Evolutionary conservation across 805 yeast genomes (phyloP), one percentile per base, ranked within the genome.

Genomic region (Schwanniomyces sp.): DNA sequence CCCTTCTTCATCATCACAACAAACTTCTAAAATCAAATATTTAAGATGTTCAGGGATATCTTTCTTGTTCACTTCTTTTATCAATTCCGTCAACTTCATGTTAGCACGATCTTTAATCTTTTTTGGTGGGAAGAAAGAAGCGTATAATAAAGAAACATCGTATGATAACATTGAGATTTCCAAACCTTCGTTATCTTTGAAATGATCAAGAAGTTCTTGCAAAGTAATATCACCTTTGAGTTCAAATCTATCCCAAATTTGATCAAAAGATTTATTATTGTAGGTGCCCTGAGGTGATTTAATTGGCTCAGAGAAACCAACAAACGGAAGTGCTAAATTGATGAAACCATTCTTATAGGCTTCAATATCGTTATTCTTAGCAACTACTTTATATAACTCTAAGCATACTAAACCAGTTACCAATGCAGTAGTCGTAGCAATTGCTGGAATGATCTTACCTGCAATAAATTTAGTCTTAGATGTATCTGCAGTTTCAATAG

Each of bases 351-450:
- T 92, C 74, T 89, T 91, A 72, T 84, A 91, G 54, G 85, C 84
- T 64, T 91, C 97, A 56, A 92, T 79, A 55, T 85, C 84, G 34
- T 75, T 79, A 61, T 85, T 82, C 12, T 80, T 79, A 60, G 86
- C 95, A 40, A 83, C 88, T 53, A 94, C 92, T 74, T 94, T 94
- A 75, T 88, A 88, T 48, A 92, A 75, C 70, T 94, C 99, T 55
- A 94, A 73, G 60, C 95, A 88, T 21, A 91, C 95, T 60, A 94
- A 76, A 41, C 99, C 99, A 6, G 99, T 89, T 18, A 94, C 99
- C 56, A 91, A 74, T 8, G 97, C 96, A n/a, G 99, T 94, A 1
- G 99, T 94, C 2, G 99, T 94, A 32, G 99, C 99, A 74, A 94
- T 94, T 17, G 99, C 99, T 12, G 99, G 99, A 56, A 94, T 94